Conservation (phyloP, 805 yeast species). For the Zygosaccharomyces bisporus region DNA sequence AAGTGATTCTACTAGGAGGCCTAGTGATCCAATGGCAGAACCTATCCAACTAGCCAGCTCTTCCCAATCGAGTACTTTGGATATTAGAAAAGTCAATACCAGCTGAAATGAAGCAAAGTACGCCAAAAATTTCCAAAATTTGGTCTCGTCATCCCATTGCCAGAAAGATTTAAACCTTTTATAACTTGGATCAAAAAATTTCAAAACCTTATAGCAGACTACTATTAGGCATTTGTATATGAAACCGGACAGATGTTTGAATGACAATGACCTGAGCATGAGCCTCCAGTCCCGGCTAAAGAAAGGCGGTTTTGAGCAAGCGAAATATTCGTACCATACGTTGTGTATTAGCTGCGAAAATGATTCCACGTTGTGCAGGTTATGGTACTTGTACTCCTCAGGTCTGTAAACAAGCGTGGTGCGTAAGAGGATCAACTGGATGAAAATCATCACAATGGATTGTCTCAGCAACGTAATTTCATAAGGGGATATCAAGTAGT, state of each 20-base stretch:
- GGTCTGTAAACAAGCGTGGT: slow-evolving; percentile 60
- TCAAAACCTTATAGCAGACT: slow-evolving; percentile 41
- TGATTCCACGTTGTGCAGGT: slow-evolving; percentile 37
- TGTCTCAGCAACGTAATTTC: slow-evolving; percentile 77
- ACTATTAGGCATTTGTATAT: slow-evolving; percentile 27
- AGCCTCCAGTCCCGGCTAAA: slow-evolving; percentile 33
- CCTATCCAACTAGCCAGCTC: slow-evolving; percentile 54
- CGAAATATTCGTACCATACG: slow-evolving; percentile 35
- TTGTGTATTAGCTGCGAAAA: slow-evolving; percentile 30
- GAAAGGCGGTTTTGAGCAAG: slow-evolving; percentile 19
- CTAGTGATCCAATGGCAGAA: slow-evolving; percentile 52
- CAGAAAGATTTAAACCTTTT: slow-evolving; percentile 66
- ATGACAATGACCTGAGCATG: slow-evolving; percentile 22
- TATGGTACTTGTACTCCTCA: slow-evolving; percentile 39
- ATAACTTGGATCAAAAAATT: slow-evolving; percentile 68
- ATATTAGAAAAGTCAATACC: slow-evolving; percentile 29
- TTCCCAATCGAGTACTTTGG: slow-evolving; percentile 39
- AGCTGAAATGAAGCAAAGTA: slow-evolving; percentile 43
- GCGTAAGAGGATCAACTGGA: slow-evolving; percentile 62
- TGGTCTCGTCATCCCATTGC: slow-evolving; percentile 71
- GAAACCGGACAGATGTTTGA: slow-evolving; percentile 24
- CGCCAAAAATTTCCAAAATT: slow-evolving; percentile 61
- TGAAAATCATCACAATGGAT: slow-evolving; percentile 77
- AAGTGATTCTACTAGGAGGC: slow-evolving; percentile 67
- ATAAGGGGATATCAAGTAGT: slow-evolving; percentile 75